These are phyloP conservation scores for Platismatia glauca DNA, from an alignment of 495 filamentous ascomycete genomes.

Conservation along the genomic window DNA sequence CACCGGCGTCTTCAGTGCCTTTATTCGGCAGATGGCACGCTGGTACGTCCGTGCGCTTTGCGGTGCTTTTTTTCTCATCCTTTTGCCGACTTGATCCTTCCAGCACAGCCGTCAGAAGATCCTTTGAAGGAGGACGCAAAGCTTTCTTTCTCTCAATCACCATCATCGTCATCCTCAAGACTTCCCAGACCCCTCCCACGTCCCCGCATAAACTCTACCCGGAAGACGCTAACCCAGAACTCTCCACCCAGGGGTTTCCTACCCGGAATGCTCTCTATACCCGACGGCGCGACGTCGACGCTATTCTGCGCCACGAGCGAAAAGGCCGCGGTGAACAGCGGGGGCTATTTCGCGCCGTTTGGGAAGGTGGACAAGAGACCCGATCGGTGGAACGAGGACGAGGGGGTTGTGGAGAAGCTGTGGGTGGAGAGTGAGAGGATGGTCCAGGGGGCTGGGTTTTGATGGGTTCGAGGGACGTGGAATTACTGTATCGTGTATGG, in stretches of 20 bases:
- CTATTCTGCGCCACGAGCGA: slow-evolving; percentile 15
- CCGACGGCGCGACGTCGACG: slow-evolving; percentile 13
- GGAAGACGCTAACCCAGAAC: background rate
- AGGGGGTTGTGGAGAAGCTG: background rate
- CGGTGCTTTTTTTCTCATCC: background rate
- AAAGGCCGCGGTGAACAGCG: background rate
- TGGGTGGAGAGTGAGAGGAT: slow-evolving; percentile 9
- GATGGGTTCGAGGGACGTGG: background rate
- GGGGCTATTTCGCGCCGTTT: background rate
- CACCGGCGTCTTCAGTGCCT: slow-evolving; percentile 3
- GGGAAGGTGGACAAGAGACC: slow-evolving; percentile 1
- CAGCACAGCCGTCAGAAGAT: too few relatives aligned
- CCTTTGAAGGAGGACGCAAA: too few relatives aligned
- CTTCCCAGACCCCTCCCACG: background rate
- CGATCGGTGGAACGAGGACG: background rate
- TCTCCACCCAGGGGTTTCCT: background rate
- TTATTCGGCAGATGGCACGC: background rate
- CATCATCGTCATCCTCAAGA: too few relatives aligned
- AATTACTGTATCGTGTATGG: background rate
- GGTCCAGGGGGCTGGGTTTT: slow-evolving; percentile 1
- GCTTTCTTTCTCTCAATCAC: too few relatives aligned
- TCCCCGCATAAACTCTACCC: background rate
- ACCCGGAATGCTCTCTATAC: background rate
- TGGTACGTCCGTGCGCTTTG: background rate
- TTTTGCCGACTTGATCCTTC: too few relatives aligned